These are phyloP conservation scores for Monilinia polystroma DNA, from an alignment of 2,329 filamentous ascomycete genomes.

Conservation along the genomic window DNA sequence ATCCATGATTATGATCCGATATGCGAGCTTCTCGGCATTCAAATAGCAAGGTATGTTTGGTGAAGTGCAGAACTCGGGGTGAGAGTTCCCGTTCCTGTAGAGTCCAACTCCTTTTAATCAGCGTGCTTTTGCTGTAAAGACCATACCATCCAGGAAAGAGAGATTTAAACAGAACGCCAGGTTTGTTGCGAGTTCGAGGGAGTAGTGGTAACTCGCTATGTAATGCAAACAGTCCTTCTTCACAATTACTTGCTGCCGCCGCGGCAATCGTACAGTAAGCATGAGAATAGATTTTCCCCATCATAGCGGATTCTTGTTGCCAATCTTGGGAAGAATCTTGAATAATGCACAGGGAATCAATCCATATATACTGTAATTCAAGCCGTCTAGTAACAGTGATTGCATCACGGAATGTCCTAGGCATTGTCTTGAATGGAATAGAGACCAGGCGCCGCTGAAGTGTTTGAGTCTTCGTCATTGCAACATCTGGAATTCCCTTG, in stretches of 20 bases:
- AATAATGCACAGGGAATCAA: constrained; percentile 21
- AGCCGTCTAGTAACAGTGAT: constrained; percentile 19
- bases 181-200: background rate
- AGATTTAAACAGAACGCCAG: constrained; percentile 2
- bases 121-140: constrained; percentile 7
- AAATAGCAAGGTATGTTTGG: constrained; percentile 24
- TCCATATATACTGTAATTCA: constrained; percentile 18
- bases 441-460: constrained; percentile 17
- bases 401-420: constrained; percentile 21
- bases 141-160: constrained; percentile 16
- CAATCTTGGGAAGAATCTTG: constrained; percentile 27
- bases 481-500: constrained; percentile 20
- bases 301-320: constrained; percentile 27
- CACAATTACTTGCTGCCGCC: constrained; percentile 16
- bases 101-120: constrained; percentile 31
- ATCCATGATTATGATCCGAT: constrained; percentile 10
- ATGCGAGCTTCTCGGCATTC: constrained; percentile 19
- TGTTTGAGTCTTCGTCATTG: constrained; percentile 19
- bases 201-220: constrained; percentile 14
- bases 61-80: constrained; percentile 28
- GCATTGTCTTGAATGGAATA: constrained; percentile 18
- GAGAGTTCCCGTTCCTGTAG: constrained; percentile 27
- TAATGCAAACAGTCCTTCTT: constrained; percentile 17
- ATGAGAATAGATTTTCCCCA: constrained; percentile 29
- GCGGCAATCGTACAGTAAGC: constrained; percentile 26